Evolutionary conservation across 768 basidiomycete species (phyloP).

Genomic region (Psilocybe cubensis): DNA sequence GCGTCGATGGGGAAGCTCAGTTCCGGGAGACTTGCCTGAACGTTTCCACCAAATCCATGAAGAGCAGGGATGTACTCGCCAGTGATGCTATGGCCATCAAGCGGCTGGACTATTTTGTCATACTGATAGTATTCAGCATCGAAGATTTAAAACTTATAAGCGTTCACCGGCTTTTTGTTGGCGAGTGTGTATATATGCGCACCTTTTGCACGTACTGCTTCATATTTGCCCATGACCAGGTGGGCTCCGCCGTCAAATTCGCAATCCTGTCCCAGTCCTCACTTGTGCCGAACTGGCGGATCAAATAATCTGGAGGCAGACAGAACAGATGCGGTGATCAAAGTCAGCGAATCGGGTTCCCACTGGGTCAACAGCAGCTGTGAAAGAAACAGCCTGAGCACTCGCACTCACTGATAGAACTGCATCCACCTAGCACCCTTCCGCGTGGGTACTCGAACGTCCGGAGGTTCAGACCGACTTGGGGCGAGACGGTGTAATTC

Average conservation of each 20-base stretch:
- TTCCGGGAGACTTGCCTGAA: slow-evolving; percentile 34
- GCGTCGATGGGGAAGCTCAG: slow-evolving; percentile 31
- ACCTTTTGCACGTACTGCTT: slow-evolving; percentile 35
- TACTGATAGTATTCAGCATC: no score
- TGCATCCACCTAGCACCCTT: slow-evolving; percentile 35
- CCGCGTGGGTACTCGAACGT: slow-evolving; percentile 34
- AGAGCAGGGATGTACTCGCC: slow-evolving; percentile 31
- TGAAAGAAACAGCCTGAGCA: neutral
- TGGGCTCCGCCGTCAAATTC: slow-evolving; percentile 30
- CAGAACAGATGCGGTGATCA: neutral
- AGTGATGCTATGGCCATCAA: slow-evolving; percentile 30
- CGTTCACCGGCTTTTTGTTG: no score
- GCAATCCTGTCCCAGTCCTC: slow-evolving; percentile 40
- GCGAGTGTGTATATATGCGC: no score
- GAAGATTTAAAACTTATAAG: no score
- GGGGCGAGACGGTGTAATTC: slow-evolving; percentile 35
- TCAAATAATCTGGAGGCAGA: slow-evolving; percentile 28
- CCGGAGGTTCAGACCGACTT: slow-evolving; percentile 31
- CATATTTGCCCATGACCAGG: slow-evolving; percentile 40
- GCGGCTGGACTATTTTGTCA: slow-evolving; percentile 30
- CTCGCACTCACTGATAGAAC: slow-evolving; percentile 27
- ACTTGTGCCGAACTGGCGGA: slow-evolving; percentile 34
- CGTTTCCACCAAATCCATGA: slow-evolving; percentile 34
- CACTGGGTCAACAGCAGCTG: neutral
- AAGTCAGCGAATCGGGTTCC: no score